Percentiles rank a stretch among this genome's conserved stretches.
Evolutionary conservation across 2,329 filamentous ascomycete species (phyloP).

Genomic region (Xylaria digitata): DNA sequence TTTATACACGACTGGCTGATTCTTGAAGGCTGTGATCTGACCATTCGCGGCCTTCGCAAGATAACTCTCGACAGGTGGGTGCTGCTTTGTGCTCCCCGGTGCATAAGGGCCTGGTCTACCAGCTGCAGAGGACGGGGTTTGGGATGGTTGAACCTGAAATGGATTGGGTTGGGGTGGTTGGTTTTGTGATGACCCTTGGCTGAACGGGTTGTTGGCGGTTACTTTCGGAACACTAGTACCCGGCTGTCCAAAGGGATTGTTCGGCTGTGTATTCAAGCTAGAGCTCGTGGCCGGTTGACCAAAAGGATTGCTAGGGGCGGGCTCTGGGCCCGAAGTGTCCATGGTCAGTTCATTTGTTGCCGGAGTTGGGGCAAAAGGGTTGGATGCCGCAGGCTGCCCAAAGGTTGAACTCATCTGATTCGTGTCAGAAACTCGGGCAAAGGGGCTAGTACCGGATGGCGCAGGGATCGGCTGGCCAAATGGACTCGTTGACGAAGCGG

Average conservation of each 20-base stretch:
- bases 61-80: conserved; percentile 59
- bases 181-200: conserved; percentile 36
- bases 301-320: conserved; percentile 46
- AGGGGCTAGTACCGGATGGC: conserved; percentile 41
- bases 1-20: conserved; percentile 70
- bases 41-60: conserved; percentile 56
- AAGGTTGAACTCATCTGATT: conserved; percentile 47
- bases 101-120: conserved; percentile 54
- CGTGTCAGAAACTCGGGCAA: conserved; percentile 46
- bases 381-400: conserved; percentile 45
- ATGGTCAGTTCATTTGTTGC: conserved; percentile 42
- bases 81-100: conserved; percentile 57
- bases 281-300: conserved; percentile 32
- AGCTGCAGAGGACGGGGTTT: conserved; percentile 33
- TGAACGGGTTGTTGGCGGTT: conserved; percentile 44
- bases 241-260: conserved; percentile 50
- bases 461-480: conserved; percentile 31
- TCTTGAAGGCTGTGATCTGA: conserved; percentile 69
- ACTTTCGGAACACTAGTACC: conserved; percentile 23
- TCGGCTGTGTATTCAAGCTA: conserved; percentile 22
- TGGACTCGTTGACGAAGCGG: conserved; percentile 20
- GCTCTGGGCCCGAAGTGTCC: conserved; percentile 45
- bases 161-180: conserved; percentile 25
- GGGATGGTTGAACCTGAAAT: conserved; percentile 28
- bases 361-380: conserved; percentile 49